Conservation (phyloP, 1,284 basidiomycete species). For the Abortiporus biennis region DNA sequence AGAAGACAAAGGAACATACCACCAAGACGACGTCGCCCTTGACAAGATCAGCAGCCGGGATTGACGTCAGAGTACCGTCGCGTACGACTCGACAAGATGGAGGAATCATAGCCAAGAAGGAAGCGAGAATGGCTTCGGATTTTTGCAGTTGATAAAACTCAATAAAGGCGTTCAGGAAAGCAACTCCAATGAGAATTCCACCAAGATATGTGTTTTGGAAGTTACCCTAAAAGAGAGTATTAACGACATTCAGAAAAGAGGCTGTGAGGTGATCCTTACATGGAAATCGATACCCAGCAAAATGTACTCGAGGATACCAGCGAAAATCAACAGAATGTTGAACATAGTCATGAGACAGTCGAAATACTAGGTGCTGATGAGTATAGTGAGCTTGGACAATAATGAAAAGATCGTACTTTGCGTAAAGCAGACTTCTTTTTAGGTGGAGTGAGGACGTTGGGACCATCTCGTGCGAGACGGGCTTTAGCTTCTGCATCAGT, state of each 20-base stretch:
- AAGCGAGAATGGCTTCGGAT: constrained; percentile 64
- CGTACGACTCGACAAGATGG: constrained; percentile 61
- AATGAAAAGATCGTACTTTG: constrained; percentile 37
- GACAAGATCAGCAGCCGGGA: constrained; percentile 61
- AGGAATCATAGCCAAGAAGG: constrained; percentile 68
- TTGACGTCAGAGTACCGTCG: constrained; percentile 46
- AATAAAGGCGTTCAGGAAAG: constrained; percentile 64
- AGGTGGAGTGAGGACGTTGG: constrained; percentile 60
- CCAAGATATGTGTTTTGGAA: constrained; percentile 65
- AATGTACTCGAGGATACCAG: constrained; percentile 59
- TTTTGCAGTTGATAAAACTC: constrained; percentile 70
- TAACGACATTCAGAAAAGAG: neutral
- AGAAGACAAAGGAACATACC: constrained; percentile 27
- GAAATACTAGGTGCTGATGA: constrained; percentile 38
- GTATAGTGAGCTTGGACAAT: constrained; percentile 7
- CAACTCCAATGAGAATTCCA: constrained; percentile 62
- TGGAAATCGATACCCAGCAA: constrained; percentile 57
- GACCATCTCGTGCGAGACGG: constrained; percentile 48
- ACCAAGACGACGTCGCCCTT: constrained; percentile 65
- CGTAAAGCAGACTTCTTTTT: constrained; percentile 59
- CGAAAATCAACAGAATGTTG: constrained; percentile 59
- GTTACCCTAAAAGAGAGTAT: constrained; percentile 37
- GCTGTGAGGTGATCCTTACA: constrained; percentile 21
- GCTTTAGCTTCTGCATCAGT: constrained; percentile 45
- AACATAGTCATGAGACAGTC: constrained; percentile 62